Conservation (phyloP, 2,329 filamentous ascomycete genomes). For the Pseudogymnoascus destructans region DNA sequence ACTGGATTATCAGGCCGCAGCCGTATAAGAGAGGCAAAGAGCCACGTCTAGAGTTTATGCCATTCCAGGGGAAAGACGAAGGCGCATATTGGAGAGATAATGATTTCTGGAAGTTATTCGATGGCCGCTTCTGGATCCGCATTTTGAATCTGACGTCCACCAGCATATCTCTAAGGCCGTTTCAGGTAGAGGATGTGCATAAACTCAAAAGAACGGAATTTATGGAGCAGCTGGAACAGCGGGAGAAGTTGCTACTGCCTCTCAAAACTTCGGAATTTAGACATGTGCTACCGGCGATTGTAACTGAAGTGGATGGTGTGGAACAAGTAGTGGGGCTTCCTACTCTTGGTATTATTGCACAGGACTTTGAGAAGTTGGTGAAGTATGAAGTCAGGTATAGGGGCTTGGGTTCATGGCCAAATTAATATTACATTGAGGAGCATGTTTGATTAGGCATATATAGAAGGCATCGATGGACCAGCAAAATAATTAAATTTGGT, state of each 20-base stretch:
- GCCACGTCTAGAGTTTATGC: conserved; percentile 35
- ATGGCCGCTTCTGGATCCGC: conserved; percentile 50
- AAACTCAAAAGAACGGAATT: conserved; percentile 12
- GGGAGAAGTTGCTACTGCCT: not conserved
- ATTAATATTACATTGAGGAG: not conserved
- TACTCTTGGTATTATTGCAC: conserved; percentile 16
- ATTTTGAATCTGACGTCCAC: conserved; percentile 21
- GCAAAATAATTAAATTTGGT: conserved; percentile 7
- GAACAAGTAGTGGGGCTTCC: conserved; percentile 21
- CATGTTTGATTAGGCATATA: not conserved
- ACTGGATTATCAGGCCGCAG: not conserved
- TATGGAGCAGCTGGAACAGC: not conserved
- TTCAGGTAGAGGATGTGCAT: conserved; percentile 14
- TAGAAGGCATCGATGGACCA: not conserved
- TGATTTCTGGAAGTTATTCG: conserved; percentile 31
- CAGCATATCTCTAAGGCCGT: conserved; percentile 15
- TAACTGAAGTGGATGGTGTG: conserved; percentile 1
- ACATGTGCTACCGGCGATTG: conserved; percentile 20
- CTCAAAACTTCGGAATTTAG: conserved; percentile 17
- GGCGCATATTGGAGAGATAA: conserved; percentile 11
- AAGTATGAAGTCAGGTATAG: conserved; percentile 22
- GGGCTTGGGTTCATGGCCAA: conserved; percentile 15
- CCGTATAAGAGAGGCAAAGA: not conserved
- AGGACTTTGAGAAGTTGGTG: not conserved
- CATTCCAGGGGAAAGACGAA: conserved; percentile 22